These are phyloP conservation scores for Hypoxylon sp. DNA, from an alignment of 2,329 filamentous ascomycete genomes.

Conservation along the genomic window DNA sequence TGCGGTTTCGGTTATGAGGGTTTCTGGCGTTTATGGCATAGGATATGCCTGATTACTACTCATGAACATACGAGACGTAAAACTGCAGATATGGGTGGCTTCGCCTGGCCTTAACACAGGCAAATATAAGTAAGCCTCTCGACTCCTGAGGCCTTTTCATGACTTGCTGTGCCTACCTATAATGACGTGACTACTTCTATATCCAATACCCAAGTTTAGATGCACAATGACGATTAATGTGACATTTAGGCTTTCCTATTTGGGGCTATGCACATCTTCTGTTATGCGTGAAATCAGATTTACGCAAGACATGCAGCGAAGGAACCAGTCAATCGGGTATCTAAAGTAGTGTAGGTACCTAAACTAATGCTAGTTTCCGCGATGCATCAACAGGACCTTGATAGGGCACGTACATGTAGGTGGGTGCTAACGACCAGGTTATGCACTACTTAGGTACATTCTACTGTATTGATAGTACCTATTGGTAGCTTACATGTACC, in stretches of 20 bases:
- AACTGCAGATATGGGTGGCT: slow-evolving; percentile 29
- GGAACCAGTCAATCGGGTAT: slow-evolving; percentile 36
- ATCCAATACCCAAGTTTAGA: slow-evolving; percentile 1
- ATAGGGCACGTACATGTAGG: background rate
- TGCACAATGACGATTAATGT: slow-evolving; percentile 35
- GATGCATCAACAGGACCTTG: slow-evolving; percentile 18
- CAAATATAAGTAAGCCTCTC: slow-evolving; percentile 34
- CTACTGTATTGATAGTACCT: no score
- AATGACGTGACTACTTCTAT: slow-evolving; percentile 2
- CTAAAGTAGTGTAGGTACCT: background rate
- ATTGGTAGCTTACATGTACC: no score
- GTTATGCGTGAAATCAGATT: slow-evolving; percentile 5
- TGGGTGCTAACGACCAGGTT: background rate
- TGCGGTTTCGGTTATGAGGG: slow-evolving; percentile 26
- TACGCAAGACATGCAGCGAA: slow-evolving; percentile 31
- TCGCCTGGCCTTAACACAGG: slow-evolving; percentile 10
- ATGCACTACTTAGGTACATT: no score
- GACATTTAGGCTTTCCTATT: slow-evolving; percentile 18
- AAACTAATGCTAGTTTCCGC: slow-evolving; percentile 37
- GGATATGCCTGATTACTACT: slow-evolving; percentile 25
- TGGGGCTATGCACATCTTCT: slow-evolving; percentile 7
- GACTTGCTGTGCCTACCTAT: slow-evolving; percentile 1
- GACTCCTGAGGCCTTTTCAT: slow-evolving; percentile 28
- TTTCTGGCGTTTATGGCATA: slow-evolving; percentile 30
- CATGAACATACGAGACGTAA: slow-evolving; percentile 26